phyloP scores from a whole-genome alignment of 495 filamentous ascomycete species.

The Penicillium cosmopolitanum region DNA sequence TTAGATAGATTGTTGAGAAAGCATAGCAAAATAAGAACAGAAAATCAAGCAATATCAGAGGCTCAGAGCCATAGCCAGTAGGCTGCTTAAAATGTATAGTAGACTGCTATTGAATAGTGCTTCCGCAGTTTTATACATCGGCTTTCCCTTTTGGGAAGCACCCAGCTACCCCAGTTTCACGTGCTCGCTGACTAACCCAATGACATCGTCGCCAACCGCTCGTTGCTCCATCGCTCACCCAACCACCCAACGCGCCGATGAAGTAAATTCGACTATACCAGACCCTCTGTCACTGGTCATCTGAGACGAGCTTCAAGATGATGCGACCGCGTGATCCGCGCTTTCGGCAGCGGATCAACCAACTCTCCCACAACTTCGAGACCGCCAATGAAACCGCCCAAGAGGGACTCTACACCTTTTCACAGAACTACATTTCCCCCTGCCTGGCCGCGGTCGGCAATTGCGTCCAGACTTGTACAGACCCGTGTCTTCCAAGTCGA shows the following conservation, averaged over 20 bases:
- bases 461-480: conserved; percentile 70
- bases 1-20: too few relatives aligned
- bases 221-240: conserved; percentile 3
- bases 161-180: conserved; percentile 27
- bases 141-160: conserved; percentile 1
- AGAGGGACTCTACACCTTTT: conserved; percentile 84
- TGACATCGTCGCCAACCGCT: conserved; percentile 26
- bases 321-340: conserved; percentile 85
- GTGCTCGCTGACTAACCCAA: conserved; percentile 31
- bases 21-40: too few relatives aligned
- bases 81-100: too few relatives aligned
- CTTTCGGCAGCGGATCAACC: conserved; percentile 90
- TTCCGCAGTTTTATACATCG: background rate
- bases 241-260: conserved; percentile 19
- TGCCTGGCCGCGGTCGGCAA: conserved; percentile 70
- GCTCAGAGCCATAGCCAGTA: too few relatives aligned
- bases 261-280: conserved; percentile 10
- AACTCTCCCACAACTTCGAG: conserved; percentile 90
- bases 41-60: too few relatives aligned
- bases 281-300: background rate
- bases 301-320: conserved; percentile 30
- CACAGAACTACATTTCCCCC: conserved; percentile 80
- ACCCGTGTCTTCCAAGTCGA: conserved; percentile 70
- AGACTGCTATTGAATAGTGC: too few relatives aligned
- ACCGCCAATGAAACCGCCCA: conserved; percentile 90